phyloP scores from a whole-genome alignment of 2,329 filamentous ascomycete genomes.

The Hypomyces rosellus region DNA sequence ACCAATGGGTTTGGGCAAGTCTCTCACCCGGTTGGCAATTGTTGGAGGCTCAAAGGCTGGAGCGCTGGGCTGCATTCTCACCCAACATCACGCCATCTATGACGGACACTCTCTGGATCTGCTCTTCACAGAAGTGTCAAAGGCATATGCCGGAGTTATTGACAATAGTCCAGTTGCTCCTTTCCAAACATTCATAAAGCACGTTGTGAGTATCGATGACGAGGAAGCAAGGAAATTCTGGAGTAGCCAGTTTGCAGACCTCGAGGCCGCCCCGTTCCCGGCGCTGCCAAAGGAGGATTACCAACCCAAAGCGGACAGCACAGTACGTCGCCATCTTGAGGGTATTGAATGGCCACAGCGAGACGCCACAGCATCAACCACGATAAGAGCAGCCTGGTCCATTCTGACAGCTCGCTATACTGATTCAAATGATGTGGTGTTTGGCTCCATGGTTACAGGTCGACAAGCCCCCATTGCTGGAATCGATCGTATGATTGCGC shows the following conservation, averaged over 20 bases:
- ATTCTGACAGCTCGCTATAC: slow-evolving; percentile 31
- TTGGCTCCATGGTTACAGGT: slow-evolving; percentile 17
- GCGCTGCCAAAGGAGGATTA: background rate
- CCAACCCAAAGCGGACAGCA: slow-evolving; percentile 6
- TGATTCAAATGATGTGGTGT: slow-evolving; percentile 24
- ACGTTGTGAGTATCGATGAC: background rate
- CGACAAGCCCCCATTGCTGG: slow-evolving; percentile 10
- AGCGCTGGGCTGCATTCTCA: slow-evolving; percentile 1
- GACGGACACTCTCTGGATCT: slow-evolving; percentile 6
- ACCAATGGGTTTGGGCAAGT: slow-evolving; percentile 3
- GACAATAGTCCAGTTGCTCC: background rate
- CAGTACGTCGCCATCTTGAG: background rate
- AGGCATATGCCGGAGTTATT: background rate
- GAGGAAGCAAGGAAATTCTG: slow-evolving; percentile 1
- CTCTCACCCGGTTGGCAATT: slow-evolving; percentile 4
- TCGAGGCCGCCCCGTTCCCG: slow-evolving; percentile 6
- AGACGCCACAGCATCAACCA: slow-evolving; percentile 5
- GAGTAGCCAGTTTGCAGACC: slow-evolving; percentile 4
- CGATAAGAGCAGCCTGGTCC: slow-evolving; percentile 18
- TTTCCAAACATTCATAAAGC: slow-evolving; percentile 4
- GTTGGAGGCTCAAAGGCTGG: background rate
- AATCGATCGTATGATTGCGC: slow-evolving; percentile 7
- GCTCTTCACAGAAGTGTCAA: slow-evolving; percentile 5
- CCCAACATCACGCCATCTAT: slow-evolving; percentile 7
- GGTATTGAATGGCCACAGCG: slow-evolving; percentile 1